phyloP scores from a whole-genome alignment of 768 basidiomycete genomes.

The Phylloporus rhodoxanthus region DNA sequence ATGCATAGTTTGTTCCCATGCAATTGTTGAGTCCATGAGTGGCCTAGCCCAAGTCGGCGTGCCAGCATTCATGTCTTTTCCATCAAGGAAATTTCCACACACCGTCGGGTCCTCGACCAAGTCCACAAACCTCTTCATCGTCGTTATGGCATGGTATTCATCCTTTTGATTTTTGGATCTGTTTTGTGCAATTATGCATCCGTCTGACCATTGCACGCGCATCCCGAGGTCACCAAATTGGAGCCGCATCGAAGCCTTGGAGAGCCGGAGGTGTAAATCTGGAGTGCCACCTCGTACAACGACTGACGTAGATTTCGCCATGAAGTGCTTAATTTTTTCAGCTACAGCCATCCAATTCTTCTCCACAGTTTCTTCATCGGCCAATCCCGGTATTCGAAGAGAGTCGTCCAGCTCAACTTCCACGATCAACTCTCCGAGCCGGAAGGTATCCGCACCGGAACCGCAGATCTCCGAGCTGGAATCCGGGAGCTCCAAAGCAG shows the following conservation, averaged over 20 bases:
- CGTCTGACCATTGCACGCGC: neutral
- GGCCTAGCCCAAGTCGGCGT: neutral
- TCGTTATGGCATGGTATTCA: neutral
- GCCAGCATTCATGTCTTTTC: neutral
- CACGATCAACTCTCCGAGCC: neutral
- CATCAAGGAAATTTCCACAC: constrained; percentile 5
- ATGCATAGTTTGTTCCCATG: constrained; percentile 1
- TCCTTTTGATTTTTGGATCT: neutral
- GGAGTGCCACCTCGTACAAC: neutral
- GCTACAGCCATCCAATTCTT: neutral
- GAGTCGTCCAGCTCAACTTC: no score
- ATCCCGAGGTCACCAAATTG: neutral
- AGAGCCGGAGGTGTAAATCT: neutral
- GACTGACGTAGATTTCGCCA: neutral
- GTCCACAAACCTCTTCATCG: neutral
- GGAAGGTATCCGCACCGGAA: neutral
- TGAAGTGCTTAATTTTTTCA: neutral
- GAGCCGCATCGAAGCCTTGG: neutral
- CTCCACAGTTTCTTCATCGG: neutral
- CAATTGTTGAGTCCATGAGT: neutral
- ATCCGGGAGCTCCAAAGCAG: no score
- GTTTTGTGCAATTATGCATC: neutral
- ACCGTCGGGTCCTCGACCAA: neutral
- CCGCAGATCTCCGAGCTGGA: no score
- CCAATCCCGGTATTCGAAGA: no score